A percentile compares a stretch with the other conserved stretches of the same genome.
These are phyloP conservation scores for Leccinum pachyderme DNA, from an alignment of 1,284 basidiomycete species.

Conservation along the genomic window DNA sequence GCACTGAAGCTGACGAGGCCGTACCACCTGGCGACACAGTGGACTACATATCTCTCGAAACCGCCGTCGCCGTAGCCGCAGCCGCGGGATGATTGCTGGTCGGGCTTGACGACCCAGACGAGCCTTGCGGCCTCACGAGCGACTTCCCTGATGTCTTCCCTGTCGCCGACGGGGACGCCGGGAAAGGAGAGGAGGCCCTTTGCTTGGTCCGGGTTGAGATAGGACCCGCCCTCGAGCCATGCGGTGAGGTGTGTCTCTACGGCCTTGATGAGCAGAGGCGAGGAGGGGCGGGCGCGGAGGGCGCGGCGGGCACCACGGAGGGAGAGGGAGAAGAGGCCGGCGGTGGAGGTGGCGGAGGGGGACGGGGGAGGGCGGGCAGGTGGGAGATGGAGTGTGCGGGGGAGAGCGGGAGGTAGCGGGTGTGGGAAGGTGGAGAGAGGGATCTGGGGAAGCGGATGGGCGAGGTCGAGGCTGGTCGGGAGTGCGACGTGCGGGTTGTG, in stretches of 20 bases:
- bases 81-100: slow-evolving; percentile 14
- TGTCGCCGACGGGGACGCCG: slow-evolving; percentile 50
- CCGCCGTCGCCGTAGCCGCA: slow-evolving; percentile 45
- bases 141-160: slow-evolving; percentile 58
- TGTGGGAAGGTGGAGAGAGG: slow-evolving; percentile 65
- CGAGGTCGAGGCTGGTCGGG: slow-evolving; percentile 57
- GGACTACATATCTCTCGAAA: slow-evolving; percentile 75
- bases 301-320: slow-evolving; percentile 70
- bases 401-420: slow-evolving; percentile 67
- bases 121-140: slow-evolving; percentile 62
- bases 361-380: slow-evolving; percentile 38
- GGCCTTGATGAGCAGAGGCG: slow-evolving; percentile 59
- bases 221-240: slow-evolving; percentile 63
- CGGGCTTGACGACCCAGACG: slow-evolving; percentile 56
- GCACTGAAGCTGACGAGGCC: slow-evolving; percentile 76
- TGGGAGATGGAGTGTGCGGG: slow-evolving; percentile 56
- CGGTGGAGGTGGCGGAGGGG: slow-evolving; percentile 57
- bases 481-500: slow-evolving; percentile 68
- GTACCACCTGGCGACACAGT: slow-evolving; percentile 77
- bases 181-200: slow-evolving; percentile 31
- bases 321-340: slow-evolving; percentile 72
- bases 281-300: slow-evolving; percentile 60
- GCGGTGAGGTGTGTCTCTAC: slow-evolving; percentile 61
- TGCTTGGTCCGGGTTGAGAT: slow-evolving; percentile 49
- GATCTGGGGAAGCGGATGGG: slow-evolving; percentile 40